Conservation (phyloP, 1,139 yeast species). For the Zhuliangozyma blackwelliae region DNA sequence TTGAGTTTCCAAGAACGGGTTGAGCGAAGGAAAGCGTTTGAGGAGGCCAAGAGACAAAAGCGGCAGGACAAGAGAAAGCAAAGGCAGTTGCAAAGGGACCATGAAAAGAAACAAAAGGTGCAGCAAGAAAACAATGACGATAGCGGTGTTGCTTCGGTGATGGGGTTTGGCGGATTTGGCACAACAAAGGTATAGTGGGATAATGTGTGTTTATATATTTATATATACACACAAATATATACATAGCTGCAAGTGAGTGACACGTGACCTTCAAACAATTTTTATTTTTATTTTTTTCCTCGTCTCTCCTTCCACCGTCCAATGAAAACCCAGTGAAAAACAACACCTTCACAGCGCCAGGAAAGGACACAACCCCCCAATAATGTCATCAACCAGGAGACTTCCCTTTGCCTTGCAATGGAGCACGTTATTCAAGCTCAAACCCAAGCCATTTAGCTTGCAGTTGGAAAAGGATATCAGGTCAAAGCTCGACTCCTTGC, state of each 20-base stretch:
- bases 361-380: too few relatives aligned
- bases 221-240: background rate
- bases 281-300: background rate
- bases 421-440: slow-evolving; percentile 35
- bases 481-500: slow-evolving; percentile 42
- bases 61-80: slow-evolving; percentile 19
- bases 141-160: slow-evolving; percentile 34
- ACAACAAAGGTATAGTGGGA: slow-evolving; percentile 17
- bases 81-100: slow-evolving; percentile 14
- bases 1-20: slow-evolving; percentile 40
- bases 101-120: slow-evolving; percentile 7
- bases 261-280: background rate
- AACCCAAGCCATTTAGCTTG: slow-evolving; percentile 37
- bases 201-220: too few relatives aligned
- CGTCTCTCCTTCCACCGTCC: slow-evolving; percentile 11
- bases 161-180: slow-evolving; percentile 62
- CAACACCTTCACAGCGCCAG: background rate
- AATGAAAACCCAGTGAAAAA: slow-evolving; percentile 16
- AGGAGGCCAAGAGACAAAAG: slow-evolving; percentile 30
- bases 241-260: too few relatives aligned
- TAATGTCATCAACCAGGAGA: slow-evolving; percentile 23
- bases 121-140: slow-evolving; percentile 11
- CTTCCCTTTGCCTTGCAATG: slow-evolving; percentile 43
- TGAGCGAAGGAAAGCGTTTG: slow-evolving; percentile 35
- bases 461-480: slow-evolving; percentile 43